Conservation (phyloP, 2,329 filamentous ascomycete genomes). For the Talaromyces rugulosus region DNA sequence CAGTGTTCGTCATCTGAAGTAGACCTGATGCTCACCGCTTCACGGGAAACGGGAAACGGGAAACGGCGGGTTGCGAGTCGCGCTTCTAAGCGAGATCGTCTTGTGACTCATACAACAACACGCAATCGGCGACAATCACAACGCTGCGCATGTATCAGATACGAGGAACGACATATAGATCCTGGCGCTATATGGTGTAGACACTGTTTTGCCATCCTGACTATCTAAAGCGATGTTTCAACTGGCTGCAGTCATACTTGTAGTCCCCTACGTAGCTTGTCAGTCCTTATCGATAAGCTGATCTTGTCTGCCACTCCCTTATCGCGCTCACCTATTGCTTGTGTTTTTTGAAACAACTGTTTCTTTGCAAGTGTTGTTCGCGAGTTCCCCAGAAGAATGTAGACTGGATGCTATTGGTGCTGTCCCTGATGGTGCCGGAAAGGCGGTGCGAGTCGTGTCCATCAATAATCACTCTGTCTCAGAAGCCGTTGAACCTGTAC, state of each 20-base stretch:
- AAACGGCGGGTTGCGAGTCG: neutral
- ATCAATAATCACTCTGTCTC: neutral
- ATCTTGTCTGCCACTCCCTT: neutral
- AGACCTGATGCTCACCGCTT: neutral
- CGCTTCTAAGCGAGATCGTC: neutral
- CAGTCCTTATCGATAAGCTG: neutral
- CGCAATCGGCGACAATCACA: neutral
- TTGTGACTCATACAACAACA: neutral
- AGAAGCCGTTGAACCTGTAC: neutral
- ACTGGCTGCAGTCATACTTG: neutral
- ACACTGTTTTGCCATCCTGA: neutral
- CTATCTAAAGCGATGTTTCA: neutral
- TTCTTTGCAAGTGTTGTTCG: neutral
- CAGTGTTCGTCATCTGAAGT: neutral
- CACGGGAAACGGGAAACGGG: neutral
- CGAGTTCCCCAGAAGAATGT: neutral
- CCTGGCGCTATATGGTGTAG: neutral
- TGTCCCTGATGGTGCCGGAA: neutral
- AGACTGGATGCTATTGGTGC: too few relatives aligned
- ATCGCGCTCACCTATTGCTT: neutral
- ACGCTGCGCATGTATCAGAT: neutral
- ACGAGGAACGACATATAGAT: neutral
- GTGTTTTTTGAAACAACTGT: neutral
- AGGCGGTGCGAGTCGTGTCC: neutral
- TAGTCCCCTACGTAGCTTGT: neutral